These are phyloP conservation scores for Raphanus sativus DNA, from an alignment of 345 rosid species.

Conservation along the genomic window DNA sequence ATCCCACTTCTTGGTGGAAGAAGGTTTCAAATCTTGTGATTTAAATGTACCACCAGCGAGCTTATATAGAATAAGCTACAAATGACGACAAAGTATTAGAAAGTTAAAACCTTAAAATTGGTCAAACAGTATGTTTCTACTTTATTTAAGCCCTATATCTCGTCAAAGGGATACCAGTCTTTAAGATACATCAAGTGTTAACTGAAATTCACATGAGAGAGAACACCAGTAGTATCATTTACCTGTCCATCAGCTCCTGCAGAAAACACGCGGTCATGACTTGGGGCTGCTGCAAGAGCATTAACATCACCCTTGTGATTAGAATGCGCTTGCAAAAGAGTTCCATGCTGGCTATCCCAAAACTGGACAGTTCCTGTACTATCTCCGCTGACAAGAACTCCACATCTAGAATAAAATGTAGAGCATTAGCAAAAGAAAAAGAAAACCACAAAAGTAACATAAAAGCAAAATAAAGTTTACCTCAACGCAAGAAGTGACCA, in stretches of 20 bases:
- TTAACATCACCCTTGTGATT: constrained; percentile 89
- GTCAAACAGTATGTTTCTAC: not conserved
- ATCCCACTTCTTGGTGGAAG: constrained; percentile 73
- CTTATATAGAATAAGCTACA: constrained; percentile 82
- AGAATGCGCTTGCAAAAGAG: constrained; percentile 77
- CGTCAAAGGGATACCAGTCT: not conserved
- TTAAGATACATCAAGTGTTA: not conserved
- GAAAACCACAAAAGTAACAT: constrained; percentile 1
- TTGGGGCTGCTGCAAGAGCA: constrained; percentile 83
- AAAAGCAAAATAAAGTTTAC: constrained; percentile 35
- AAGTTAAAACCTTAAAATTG: not conserved
- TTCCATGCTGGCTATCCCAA: constrained; percentile 89
- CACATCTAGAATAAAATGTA: constrained; percentile 52
- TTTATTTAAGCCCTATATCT: not conserved
- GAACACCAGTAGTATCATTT: constrained; percentile 18
- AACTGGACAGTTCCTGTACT: constrained; percentile 89
- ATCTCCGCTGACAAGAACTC: constrained; percentile 92
- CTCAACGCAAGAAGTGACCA: constrained; percentile 90
- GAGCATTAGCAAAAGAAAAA: constrained; percentile 14
- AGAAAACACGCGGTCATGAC: constrained; percentile 83
- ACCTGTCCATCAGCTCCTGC: constrained; percentile 99
- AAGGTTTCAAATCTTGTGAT: constrained; percentile 41
- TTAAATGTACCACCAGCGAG: constrained; percentile 48
- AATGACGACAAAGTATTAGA: constrained; percentile 11
- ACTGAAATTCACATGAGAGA: constrained; percentile 9